These are phyloP conservation scores for Colletotrichum karsti DNA, from an alignment of 2,329 filamentous ascomycete species.

Conservation along the genomic window DNA sequence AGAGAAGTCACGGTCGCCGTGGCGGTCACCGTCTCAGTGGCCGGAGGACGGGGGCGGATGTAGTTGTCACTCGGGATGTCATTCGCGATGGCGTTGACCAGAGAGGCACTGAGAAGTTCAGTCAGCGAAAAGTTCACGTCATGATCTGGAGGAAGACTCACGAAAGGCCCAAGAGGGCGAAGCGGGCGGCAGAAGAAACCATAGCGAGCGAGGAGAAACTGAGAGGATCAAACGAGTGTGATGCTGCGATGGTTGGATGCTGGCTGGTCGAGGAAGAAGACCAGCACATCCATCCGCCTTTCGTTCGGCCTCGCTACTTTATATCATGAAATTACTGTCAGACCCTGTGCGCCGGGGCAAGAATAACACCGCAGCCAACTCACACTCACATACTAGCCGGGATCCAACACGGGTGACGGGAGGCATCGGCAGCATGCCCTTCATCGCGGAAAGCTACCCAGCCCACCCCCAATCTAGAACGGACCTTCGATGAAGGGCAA, in stretches of 20 bases:
- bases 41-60: slow-evolving; percentile 1
- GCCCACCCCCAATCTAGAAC: slow-evolving; percentile 10
- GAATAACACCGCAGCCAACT: background rate
- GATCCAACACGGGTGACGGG: background rate
- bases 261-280: background rate
- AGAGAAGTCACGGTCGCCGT: slow-evolving; percentile 19
- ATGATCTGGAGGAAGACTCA: slow-evolving; percentile 22
- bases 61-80: slow-evolving; percentile 24
- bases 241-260: slow-evolving; percentile 1
- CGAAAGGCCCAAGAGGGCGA: slow-evolving; percentile 40
- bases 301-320: slow-evolving; percentile 13
- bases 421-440: background rate
- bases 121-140: background rate
- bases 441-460: background rate
- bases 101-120: slow-evolving; percentile 33
- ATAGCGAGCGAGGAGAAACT: slow-evolving; percentile 25
- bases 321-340: slow-evolving; percentile 22
- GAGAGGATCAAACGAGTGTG: slow-evolving; percentile 34
- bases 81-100: slow-evolving; percentile 34
- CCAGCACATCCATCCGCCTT: slow-evolving; percentile 13
- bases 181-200: slow-evolving; percentile 33
- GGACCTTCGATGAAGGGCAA: background rate
- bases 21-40: slow-evolving; percentile 23
- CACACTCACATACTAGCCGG: background rate
- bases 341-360: slow-evolving; percentile 34